Evolutionary conservation across 345 rosid genomes (phyloP), one percentile per base, ranked within the genome.

Genomic region (Microthlaspi erraticum): DNA sequence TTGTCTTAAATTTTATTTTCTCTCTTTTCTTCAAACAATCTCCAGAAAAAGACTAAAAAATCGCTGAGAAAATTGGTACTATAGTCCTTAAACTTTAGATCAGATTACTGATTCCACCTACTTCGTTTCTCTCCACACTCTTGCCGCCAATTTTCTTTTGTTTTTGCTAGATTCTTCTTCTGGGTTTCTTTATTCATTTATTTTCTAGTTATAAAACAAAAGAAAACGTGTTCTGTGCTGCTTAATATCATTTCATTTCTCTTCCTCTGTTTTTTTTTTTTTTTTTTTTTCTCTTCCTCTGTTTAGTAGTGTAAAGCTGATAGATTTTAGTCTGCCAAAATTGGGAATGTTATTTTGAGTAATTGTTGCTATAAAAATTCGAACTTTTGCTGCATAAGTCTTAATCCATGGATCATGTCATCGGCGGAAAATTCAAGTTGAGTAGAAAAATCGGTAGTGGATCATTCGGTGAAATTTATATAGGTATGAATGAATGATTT

Each of bases 381-480:
- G 43, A 54, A 48, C 72, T 71, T 61, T 45, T 9, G 32, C 33
- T 56, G 8, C 31, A 2, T 11, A 12, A 38, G 42, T 31, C 17
- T 13, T 6, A 46, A 57, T 5, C 23, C 59, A 85, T 85, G 88
- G 92, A 89, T 58, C 88, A 68, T 59, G 74, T 79, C 10, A 83
- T 87, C 68, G 95, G 90, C 68, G 92, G 86, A 14, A 89, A 89
- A 80, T 89, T 86, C 76, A 89, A 82, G 85, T 81, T 89, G 41
- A 90, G 90, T 50, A 83, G 95, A 69, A 89, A 89, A 83, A 87
- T 89, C 68, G 95, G 95, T 38, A 84, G 90, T 82, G 95, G 95
- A 50, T 89, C 95, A 45, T 89, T 89, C 32, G 95, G 95, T 46
- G 90, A 89, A 66, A 89, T 89, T 19, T 89, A 81, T 81, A 72